Conservation (phyloP, 2,329 filamentous ascomycete species). For the Fusarium nelsonii region DNA sequence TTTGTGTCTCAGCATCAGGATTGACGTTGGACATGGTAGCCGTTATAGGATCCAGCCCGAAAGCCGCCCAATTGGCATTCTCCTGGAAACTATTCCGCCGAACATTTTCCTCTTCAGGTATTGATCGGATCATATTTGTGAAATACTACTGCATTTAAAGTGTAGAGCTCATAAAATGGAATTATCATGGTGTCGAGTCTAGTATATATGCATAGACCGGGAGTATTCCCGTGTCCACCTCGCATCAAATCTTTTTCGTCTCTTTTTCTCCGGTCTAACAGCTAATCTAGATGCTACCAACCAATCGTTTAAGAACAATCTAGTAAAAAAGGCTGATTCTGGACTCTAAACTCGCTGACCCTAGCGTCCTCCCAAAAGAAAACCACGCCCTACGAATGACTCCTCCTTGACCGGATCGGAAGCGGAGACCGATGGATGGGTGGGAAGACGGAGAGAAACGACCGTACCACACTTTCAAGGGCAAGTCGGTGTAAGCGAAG, state of each 20-base stretch:
- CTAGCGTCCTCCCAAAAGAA: constrained; percentile 16
- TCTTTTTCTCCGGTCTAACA: neutral
- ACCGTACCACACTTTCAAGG: neutral
- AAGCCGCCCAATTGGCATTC: constrained; percentile 24
- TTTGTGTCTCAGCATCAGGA: constrained; percentile 29
- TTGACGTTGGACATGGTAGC: constrained; percentile 33
- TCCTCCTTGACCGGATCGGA: constrained; percentile 32
- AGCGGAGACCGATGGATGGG: constrained; percentile 22
- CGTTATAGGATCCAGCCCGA: constrained; percentile 37
- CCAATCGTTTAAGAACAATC: neutral
- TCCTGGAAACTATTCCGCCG: constrained; percentile 4
- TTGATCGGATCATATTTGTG: constrained; percentile 8
- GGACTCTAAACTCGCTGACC: constrained; percentile 19
- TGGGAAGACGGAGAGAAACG: neutral
- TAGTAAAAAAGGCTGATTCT: constrained; percentile 18
- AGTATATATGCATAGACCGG: constrained; percentile 13
- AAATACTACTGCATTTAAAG: neutral
- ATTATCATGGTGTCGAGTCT: neutral
- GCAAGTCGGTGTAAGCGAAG: neutral
- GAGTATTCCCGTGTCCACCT: constrained; percentile 18
- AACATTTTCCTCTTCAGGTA: neutral
- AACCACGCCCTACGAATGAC: constrained; percentile 12
- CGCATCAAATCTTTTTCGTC: constrained; percentile 1
- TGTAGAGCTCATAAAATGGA: neutral
- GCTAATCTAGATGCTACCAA: neutral